Conservation (phyloP, 2,329 filamentous ascomycete genomes). For the Aaosphaeria arxii region DNA sequence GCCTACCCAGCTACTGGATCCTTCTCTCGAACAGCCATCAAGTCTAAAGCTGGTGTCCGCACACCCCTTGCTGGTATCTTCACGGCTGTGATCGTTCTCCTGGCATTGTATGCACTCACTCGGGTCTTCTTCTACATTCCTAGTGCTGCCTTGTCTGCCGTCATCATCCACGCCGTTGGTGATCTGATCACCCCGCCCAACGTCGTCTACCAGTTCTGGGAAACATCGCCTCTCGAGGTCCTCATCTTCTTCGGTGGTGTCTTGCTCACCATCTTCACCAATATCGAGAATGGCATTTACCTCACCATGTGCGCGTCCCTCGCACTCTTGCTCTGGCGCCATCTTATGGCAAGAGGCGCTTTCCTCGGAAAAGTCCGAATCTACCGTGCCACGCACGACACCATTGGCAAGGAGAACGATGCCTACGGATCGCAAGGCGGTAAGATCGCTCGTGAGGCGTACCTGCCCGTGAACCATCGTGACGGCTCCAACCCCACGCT, state of each 20-base stretch:
- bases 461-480: conserved; percentile 74
- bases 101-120: conserved; percentile 87
- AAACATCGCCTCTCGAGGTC: conserved; percentile 84
- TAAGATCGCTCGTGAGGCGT: conserved; percentile 24
- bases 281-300: conserved; percentile 92
- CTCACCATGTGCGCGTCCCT: conserved; percentile 74
- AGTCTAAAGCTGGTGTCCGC: conserved; percentile 92
- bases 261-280: conserved; percentile 80
- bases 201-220: conserved; percentile 93
- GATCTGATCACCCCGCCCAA: conserved; percentile 91
- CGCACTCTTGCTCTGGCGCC: conserved; percentile 72
- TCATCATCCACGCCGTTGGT: conserved; percentile 95
- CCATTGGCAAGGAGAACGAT: conserved; percentile 52
- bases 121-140: conserved; percentile 95
- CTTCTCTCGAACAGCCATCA: conserved; percentile 95
- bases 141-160: conserved; percentile 72
- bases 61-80: conserved; percentile 90
- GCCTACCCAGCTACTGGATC: conserved; percentile 92
- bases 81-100: conserved; percentile 77
- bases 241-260: conserved; percentile 93
- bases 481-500: conserved; percentile 89
- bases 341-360: conserved; percentile 77
- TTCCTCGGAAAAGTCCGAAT: conserved; percentile 77
- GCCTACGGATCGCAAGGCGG: conserved; percentile 5
- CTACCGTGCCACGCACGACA: conserved; percentile 78